Conservation (phyloP, 805 yeast species). For the Wickerhamiella nectarea region DNA sequence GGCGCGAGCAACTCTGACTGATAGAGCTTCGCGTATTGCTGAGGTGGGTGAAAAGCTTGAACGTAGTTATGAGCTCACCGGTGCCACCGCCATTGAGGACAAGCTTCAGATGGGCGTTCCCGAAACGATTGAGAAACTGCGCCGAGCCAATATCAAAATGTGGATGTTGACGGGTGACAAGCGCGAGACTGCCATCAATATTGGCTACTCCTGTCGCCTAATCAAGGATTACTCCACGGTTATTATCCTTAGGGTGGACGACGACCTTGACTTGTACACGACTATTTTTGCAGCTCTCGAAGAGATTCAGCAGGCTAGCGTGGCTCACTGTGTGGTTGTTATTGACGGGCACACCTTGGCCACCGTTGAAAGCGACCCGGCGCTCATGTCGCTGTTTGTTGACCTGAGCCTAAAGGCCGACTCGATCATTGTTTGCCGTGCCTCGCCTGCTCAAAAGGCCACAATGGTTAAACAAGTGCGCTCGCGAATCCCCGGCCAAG, state of each 20-base stretch:
- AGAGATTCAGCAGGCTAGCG: constrained; percentile 55
- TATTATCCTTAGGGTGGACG: constrained; percentile 43
- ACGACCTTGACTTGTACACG: constrained; percentile 48
- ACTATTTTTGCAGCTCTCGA: constrained; percentile 62
- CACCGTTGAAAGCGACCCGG: constrained; percentile 56
- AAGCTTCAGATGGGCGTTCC: constrained; percentile 95
- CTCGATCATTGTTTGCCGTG: constrained; percentile 89
- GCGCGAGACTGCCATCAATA: constrained; percentile 93
- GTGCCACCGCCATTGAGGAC: constrained; percentile 96
- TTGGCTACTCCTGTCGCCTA: constrained; percentile 86
- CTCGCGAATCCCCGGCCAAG: constrained; percentile 47
- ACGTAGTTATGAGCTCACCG: constrained; percentile 50
- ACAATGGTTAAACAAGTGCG: constrained; percentile 74
- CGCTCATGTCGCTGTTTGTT: constrained; percentile 59
- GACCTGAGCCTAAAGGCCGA: constrained; percentile 79
- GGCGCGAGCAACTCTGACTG: constrained; percentile 63
- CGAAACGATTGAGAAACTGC: constrained; percentile 78
- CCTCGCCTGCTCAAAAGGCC: constrained; percentile 95
- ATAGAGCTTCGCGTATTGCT: constrained; percentile 56
- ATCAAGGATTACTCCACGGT: constrained; percentile 89
- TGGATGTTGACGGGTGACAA: constrained; percentile 99
- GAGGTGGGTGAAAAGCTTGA: constrained; percentile 63
- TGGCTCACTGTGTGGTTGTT: constrained; percentile 91
- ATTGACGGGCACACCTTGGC: constrained; percentile 84
- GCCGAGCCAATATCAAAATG: constrained; percentile 84